A percentile compares a stretch with the other conserved stretches of the same genome.
phyloP scores from a whole-genome alignment of 108 stramenopile genomes.

The Pseudonitzschia multistriata region DNA sequence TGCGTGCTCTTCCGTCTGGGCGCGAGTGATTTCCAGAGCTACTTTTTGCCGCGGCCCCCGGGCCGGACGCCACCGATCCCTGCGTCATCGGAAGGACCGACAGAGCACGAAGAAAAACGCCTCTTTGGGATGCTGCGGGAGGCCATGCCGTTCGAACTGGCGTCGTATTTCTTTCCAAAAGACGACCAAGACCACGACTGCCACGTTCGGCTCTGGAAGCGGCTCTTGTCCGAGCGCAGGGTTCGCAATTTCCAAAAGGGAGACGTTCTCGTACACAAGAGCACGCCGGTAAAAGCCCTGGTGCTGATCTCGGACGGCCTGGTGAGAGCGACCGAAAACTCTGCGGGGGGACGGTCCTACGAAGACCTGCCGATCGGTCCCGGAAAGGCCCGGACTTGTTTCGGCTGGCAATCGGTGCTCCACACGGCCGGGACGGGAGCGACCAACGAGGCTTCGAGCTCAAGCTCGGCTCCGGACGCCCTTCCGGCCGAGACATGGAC shows the following conservation, averaged over 20 bases:
- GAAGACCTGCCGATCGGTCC: constrained; percentile 51
- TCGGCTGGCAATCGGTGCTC: constrained; percentile 49
- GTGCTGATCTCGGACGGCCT: constrained; percentile 67
- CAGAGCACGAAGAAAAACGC: constrained; percentile 8
- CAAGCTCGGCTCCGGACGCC: too few relatives aligned
- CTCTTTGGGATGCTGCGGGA: constrained; percentile 8
- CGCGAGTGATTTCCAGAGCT: constrained; percentile 5
- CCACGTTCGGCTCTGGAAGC: background rate
- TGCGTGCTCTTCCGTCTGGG: constrained; percentile 28
- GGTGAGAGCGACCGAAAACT: constrained; percentile 43
- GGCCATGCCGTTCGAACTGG: constrained; percentile 8
- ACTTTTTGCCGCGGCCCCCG: constrained; percentile 1
- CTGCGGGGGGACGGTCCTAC: constrained; percentile 41
- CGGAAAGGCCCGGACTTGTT: constrained; percentile 19
- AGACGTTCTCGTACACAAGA: constrained; percentile 48
- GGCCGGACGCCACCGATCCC: background rate
- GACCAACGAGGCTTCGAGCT: too few relatives aligned
- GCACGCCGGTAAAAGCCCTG: constrained; percentile 46
- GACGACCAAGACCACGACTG: constrained; percentile 11
- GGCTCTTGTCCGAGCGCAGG: constrained; percentile 2
- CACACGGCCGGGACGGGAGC: too few relatives aligned
- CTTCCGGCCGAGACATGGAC: constrained; percentile 7
- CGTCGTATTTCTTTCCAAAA: background rate
- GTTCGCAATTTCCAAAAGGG: constrained; percentile 37
- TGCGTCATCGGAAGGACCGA: background rate